A percentile compares a stretch with the other conserved stretches of the same genome.
These are phyloP conservation scores for Leishmania aethiopica DNA, from an alignment of 208 protist genomes.

Conservation along the genomic window DNA sequence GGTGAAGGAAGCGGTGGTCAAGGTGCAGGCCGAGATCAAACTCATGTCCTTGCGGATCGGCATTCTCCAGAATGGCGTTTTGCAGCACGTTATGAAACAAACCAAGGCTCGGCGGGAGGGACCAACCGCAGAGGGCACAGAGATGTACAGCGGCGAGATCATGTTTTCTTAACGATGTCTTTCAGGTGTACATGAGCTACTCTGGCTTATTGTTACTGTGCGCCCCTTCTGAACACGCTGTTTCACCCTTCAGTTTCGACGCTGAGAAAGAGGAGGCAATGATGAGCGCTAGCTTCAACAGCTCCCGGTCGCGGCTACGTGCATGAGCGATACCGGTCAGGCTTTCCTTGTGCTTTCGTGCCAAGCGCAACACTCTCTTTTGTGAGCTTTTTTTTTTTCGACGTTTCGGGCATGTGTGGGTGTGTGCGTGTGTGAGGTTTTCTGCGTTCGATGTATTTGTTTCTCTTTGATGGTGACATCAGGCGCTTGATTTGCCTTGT, in stretches of 20 bases:
- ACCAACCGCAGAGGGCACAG: slow-evolving; percentile 10
- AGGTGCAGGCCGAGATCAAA: slow-evolving; percentile 88
- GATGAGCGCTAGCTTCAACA: neutral
- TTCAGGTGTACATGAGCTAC: neutral
- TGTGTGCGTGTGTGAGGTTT: neutral
- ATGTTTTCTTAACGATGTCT: slow-evolving; percentile 20
- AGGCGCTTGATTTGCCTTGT: neutral
- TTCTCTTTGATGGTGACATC: slow-evolving; percentile 4
- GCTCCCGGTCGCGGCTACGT: neutral
- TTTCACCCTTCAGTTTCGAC: neutral
- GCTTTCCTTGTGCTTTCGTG: neutral
- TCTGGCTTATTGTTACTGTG: neutral
- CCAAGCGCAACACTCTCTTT: slow-evolving; percentile 10
- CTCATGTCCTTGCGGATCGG: slow-evolving; percentile 91
- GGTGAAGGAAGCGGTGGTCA: slow-evolving; percentile 86
- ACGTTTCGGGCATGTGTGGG: neutral
- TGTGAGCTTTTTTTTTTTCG: slow-evolving; percentile 28
- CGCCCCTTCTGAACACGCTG: neutral
- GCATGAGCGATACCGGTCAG: neutral
- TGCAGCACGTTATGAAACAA: slow-evolving; percentile 84
- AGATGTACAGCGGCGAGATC: slow-evolving; percentile 28
- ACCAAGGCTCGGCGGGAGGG: slow-evolving; percentile 73
- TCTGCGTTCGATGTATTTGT: slow-evolving; percentile 15
- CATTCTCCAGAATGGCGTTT: slow-evolving; percentile 89
- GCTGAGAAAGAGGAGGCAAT: slow-evolving; percentile 9